phyloP scores from a whole-genome alignment of 345 rosid species.

The Linum tenue region DNA sequence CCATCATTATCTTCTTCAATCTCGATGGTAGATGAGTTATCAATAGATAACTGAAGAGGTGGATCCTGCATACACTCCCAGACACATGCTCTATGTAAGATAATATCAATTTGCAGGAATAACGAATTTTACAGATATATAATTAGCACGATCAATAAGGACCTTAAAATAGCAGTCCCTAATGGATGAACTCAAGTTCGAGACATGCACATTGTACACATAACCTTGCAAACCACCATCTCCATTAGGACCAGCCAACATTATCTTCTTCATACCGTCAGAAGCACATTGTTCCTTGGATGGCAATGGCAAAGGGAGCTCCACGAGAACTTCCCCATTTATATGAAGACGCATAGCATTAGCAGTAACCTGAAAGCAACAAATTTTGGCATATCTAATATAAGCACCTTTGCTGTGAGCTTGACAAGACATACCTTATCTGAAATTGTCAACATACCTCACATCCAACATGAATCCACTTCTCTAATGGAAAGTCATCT shows the following conservation, averaged over 20 bases:
- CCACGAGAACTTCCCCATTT: conserved; percentile 49
- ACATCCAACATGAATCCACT: conserved; percentile 72
- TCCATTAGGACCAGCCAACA: conserved; percentile 34
- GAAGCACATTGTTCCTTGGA: conserved; percentile 21
- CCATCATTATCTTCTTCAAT: conserved; percentile 60
- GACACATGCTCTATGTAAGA: not conserved
- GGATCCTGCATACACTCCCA: conserved; percentile 35
- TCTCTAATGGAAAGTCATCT: conserved; percentile 40
- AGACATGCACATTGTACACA: conserved; percentile 40
- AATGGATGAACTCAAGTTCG: conserved; percentile 31
- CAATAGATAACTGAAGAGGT: conserved; percentile 52
- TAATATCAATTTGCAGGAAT: not conserved
- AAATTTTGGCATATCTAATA: not conserved
- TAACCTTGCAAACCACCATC: conserved; percentile 49
- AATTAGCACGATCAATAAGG: conserved; percentile 27
- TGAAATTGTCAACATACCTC: conserved; percentile 34
- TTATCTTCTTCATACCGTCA: conserved; percentile 29
- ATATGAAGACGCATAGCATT: conserved; percentile 44
- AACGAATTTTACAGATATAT: not conserved
- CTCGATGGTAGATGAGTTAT: conserved; percentile 46
- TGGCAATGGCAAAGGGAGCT: conserved; percentile 34
- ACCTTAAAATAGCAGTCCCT: conserved; percentile 43
- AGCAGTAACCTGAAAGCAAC: conserved; percentile 34
- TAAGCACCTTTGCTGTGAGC: not conserved
- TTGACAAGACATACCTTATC: not conserved